These are phyloP conservation scores for Scytalidium lignicola DNA, from an alignment of 2,329 filamentous ascomycete species.

Conservation along the genomic window DNA sequence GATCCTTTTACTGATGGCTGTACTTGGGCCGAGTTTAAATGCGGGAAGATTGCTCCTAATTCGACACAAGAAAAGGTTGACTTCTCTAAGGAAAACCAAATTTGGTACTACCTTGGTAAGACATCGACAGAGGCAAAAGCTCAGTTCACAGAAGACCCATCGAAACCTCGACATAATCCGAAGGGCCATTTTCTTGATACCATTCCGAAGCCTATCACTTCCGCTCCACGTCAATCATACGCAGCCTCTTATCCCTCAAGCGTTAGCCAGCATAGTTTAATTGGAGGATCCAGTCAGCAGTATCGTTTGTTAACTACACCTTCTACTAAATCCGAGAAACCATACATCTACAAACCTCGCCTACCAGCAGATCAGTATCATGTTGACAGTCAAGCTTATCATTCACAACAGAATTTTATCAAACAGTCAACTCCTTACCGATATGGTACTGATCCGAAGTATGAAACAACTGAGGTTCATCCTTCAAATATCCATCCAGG, in stretches of 20 bases:
- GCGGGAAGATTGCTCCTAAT: conserved; percentile 50
- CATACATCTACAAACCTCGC: conserved; percentile 49
- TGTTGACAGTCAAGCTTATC: conserved; percentile 26
- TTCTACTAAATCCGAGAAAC: conserved; percentile 35
- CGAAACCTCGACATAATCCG: conserved; percentile 54
- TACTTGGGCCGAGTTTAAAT: conserved; percentile 77
- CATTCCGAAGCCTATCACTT: conserved; percentile 48
- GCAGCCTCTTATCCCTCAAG: conserved; percentile 25
- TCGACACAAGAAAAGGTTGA: conserved; percentile 64
- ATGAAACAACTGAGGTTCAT: conserved; percentile 1
- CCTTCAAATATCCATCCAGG: neutral
- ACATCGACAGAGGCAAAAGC: conserved; percentile 85
- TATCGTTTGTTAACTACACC: conserved; percentile 21
- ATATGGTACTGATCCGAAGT: conserved; percentile 27
- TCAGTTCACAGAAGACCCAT: conserved; percentile 79
- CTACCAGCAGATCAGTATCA: conserved; percentile 18
- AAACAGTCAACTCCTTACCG: conserved; percentile 19
- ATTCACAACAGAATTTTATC: conserved; percentile 27
- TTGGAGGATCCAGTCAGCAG: conserved; percentile 26
- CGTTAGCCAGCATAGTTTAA: conserved; percentile 16
- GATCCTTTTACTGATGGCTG: conserved; percentile 63
- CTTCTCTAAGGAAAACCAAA: conserved; percentile 63
- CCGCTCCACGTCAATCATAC: conserved; percentile 31
- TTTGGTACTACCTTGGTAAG: conserved; percentile 86
- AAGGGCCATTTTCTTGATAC: conserved; percentile 71